Conservation (phyloP, 2,329 filamentous ascomycete genomes). For the Aspergillus sp. region DNA sequence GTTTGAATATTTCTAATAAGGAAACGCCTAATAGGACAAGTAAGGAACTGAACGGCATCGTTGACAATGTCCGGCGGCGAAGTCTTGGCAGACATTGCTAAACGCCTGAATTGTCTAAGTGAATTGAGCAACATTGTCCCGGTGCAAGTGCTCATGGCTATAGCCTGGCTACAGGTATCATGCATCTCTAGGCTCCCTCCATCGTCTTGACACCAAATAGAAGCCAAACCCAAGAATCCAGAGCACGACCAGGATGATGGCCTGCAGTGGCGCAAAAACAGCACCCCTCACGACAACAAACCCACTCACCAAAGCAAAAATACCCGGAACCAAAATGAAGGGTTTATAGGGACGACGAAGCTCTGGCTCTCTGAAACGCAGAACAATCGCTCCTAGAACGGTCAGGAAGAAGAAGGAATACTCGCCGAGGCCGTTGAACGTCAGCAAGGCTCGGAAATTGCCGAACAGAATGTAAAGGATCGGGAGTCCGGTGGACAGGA, state of each 20-base stretch:
- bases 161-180: not conserved
- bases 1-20: no score
- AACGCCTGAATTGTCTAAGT: no score
- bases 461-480: slow-evolving; percentile 16
- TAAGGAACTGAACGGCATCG: no score
- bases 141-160: no score
- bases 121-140: no score
- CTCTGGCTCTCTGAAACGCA: slow-evolving; percentile 16
- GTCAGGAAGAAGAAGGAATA: slow-evolving; percentile 20
- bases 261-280: not conserved
- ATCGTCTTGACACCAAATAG: not conserved
- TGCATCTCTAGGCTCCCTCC: not conserved
- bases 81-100: no score
- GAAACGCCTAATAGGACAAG: no score
- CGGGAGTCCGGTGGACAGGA: slow-evolving; percentile 12
- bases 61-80: no score
- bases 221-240: not conserved
- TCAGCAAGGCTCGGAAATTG: slow-evolving; percentile 17
- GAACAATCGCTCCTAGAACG: slow-evolving; percentile 12
- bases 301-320: not conserved
- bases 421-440: slow-evolving; percentile 19
- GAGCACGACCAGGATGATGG: not conserved
- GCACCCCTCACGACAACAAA: not conserved
- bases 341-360: slow-evolving; percentile 15
- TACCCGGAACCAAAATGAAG: not conserved